phyloP scores from a whole-genome alignment of 352 stramenopile genomes.

The Peronospora destructor region DNA sequence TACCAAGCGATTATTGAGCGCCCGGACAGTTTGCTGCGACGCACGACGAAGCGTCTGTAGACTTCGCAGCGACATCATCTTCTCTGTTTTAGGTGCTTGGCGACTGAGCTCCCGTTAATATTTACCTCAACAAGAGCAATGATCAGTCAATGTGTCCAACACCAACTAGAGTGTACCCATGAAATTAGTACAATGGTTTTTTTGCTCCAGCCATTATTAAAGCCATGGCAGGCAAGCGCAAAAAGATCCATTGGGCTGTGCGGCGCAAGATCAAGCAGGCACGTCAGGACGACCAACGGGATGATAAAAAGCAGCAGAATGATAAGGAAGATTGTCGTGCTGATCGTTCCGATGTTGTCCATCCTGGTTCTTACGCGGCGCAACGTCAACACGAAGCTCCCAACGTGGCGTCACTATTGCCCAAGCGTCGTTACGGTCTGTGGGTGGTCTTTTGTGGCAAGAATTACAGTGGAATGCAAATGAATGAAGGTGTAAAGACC shows the following conservation, averaged over 20 bases:
- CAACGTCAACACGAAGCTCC: constrained; percentile 23
- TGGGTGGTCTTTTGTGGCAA: constrained; percentile 86
- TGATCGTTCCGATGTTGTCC: constrained; percentile 51
- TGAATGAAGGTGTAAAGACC: constrained; percentile 86
- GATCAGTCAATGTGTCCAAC: neutral
- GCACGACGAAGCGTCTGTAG: constrained; percentile 10
- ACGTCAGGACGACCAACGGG: constrained; percentile 15
- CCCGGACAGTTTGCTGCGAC: constrained; percentile 3
- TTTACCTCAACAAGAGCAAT: constrained; percentile 16
- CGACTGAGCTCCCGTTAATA: constrained; percentile 5
- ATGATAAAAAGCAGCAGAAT: constrained; percentile 9
- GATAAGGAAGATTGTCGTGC: constrained; percentile 38
- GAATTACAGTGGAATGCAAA: constrained; percentile 87
- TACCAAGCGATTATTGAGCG: neutral
- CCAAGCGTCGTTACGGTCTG: constrained; percentile 55
- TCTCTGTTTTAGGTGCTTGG: constrained; percentile 2
- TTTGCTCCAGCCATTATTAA: constrained; percentile 4
- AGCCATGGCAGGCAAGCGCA: constrained; percentile 49
- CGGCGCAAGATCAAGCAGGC: constrained; percentile 74
- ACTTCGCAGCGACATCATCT: constrained; percentile 28
- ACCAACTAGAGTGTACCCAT: neutral
- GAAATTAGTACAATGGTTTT: too few relatives aligned
- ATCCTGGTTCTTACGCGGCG: constrained; percentile 76
- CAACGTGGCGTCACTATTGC: constrained; percentile 1
- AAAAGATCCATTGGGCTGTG: constrained; percentile 62